These are phyloP conservation scores for Boeremia lycopersici DNA, from an alignment of 2,329 filamentous ascomycete genomes.

Conservation along the genomic window DNA sequence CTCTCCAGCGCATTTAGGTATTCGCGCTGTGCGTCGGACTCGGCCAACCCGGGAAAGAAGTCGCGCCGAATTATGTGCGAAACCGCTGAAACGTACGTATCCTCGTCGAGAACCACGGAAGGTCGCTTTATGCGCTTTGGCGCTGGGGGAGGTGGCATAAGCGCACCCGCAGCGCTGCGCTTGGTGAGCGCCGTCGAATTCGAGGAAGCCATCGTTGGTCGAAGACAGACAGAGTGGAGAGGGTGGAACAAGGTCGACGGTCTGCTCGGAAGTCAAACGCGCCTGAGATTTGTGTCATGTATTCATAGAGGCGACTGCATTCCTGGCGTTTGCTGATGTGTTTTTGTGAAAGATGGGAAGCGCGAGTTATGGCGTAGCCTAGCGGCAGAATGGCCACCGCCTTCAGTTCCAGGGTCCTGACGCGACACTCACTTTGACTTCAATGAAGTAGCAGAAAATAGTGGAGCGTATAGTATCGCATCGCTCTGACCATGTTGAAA, in stretches of 20 bases:
- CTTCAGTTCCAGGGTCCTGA: background rate
- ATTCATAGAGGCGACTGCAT: background rate
- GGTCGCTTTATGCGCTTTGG: conserved; percentile 92
- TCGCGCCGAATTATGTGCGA: conserved; percentile 95
- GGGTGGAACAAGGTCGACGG: background rate
- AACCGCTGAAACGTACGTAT: conserved; percentile 86
- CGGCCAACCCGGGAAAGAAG: conserved; percentile 91
- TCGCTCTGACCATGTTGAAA: background rate
- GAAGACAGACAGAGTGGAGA: background rate
- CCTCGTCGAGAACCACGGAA: conserved; percentile 86
- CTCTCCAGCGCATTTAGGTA: conserved; percentile 92
- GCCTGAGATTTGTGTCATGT: background rate
- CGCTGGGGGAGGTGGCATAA: conserved; percentile 88
- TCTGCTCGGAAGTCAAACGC: conserved; percentile 10
- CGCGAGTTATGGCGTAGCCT: conserved; percentile 10
- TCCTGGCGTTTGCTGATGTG: background rate
- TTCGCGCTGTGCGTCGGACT: conserved; percentile 86
- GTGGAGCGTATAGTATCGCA: background rate
- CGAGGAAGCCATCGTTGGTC: conserved; percentile 29
- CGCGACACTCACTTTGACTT: background rate
- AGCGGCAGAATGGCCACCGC: conserved; percentile 12
- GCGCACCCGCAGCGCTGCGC: conserved; percentile 66
- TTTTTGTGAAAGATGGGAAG: background rate
- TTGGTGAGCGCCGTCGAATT: conserved; percentile 70
- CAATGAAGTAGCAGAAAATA: background rate